Evolutionary conservation across 192 early-diverging fungal species (phyloP).

Genomic region (Podila clonocystis): DNA sequence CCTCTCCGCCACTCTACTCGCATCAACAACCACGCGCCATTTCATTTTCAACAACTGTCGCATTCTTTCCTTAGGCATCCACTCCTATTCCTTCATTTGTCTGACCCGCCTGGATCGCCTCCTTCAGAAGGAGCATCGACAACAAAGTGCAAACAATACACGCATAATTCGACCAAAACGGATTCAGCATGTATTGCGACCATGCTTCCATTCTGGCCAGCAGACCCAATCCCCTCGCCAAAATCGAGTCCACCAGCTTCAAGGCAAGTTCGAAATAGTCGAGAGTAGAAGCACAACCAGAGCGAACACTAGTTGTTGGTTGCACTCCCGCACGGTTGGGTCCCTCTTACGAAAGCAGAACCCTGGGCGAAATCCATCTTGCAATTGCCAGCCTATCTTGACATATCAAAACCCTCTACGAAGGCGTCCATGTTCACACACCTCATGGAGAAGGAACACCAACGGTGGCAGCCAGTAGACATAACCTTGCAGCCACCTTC

Average conservation of each 20-base stretch:
- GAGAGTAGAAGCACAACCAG: background rate
- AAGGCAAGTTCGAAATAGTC: conserved; percentile 28
- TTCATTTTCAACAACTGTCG: background rate
- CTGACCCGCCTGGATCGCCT: background rate
- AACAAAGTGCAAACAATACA: background rate
- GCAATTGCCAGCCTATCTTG: too few relatives aligned
- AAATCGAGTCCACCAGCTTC: conserved; percentile 45
- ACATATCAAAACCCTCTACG: too few relatives aligned
- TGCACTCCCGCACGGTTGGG: too few relatives aligned
- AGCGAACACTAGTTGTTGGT: too few relatives aligned
- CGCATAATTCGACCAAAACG: conserved; percentile 1
- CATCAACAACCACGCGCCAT: background rate
- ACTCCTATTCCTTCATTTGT: too few relatives aligned
- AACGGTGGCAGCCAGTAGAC: too few relatives aligned
- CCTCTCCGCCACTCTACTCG: background rate
- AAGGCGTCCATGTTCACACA: too few relatives aligned
- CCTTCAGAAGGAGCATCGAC: background rate
- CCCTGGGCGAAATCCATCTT: too few relatives aligned
- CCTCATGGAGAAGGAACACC: too few relatives aligned
- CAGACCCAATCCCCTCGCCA: conserved; percentile 34
- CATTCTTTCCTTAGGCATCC: too few relatives aligned
- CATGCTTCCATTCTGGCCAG: conserved; percentile 38
- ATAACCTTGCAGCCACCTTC: background rate
- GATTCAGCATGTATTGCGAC: conserved; percentile 14
- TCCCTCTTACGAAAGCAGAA: too few relatives aligned